Evolutionary conservation across 495 filamentous ascomycete genomes (phyloP).

Genomic region (Penicillium macrosclerotiorum): DNA sequence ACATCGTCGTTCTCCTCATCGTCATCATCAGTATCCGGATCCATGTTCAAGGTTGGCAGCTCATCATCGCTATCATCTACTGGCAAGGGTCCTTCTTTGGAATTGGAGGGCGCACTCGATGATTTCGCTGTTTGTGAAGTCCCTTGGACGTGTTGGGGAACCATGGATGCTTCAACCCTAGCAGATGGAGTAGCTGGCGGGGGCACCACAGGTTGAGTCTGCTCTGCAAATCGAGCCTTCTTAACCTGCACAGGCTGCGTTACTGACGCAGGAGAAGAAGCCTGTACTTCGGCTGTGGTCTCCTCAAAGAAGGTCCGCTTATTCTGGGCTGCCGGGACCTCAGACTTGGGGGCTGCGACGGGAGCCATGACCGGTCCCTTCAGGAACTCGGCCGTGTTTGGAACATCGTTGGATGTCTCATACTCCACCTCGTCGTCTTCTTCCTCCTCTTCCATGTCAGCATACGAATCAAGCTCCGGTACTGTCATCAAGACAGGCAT

Average conservation of each 20-base stretch:
- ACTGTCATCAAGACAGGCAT: slow-evolving; percentile 53
- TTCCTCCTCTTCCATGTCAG: slow-evolving; percentile 36
- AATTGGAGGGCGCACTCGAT: slow-evolving; percentile 5
- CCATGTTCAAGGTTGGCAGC: slow-evolving; percentile 47
- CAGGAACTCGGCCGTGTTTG: slow-evolving; percentile 27
- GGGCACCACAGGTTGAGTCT: slow-evolving; percentile 1
- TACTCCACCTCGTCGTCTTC: slow-evolving; percentile 40
- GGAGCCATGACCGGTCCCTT: slow-evolving; percentile 19
- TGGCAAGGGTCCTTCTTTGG: slow-evolving; percentile 5
- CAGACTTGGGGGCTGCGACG: slow-evolving; percentile 16
- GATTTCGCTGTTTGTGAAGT: slow-evolving; percentile 9
- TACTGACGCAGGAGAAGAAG: neutral
- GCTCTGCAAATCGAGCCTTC: slow-evolving; percentile 33
- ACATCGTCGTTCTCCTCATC: slow-evolving; percentile 39
- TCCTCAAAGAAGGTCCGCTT: slow-evolving; percentile 39
- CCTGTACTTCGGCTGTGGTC: slow-evolving; percentile 5
- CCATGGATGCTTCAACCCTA: slow-evolving; percentile 9
- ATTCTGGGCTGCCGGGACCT: slow-evolving; percentile 17
- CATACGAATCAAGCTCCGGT: slow-evolving; percentile 26
- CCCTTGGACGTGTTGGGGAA: slow-evolving; percentile 7
- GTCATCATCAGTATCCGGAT: slow-evolving; percentile 45
- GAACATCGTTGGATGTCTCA: slow-evolving; percentile 9
- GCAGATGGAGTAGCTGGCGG: slow-evolving; percentile 9
- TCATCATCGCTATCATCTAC: slow-evolving; percentile 51
- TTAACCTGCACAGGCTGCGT: slow-evolving; percentile 25